Evolutionary conservation across 75 land plant species (phyloP), one percentile per base, ranked within the genome.

Genomic region (Sequoia sempervirens): DNA sequence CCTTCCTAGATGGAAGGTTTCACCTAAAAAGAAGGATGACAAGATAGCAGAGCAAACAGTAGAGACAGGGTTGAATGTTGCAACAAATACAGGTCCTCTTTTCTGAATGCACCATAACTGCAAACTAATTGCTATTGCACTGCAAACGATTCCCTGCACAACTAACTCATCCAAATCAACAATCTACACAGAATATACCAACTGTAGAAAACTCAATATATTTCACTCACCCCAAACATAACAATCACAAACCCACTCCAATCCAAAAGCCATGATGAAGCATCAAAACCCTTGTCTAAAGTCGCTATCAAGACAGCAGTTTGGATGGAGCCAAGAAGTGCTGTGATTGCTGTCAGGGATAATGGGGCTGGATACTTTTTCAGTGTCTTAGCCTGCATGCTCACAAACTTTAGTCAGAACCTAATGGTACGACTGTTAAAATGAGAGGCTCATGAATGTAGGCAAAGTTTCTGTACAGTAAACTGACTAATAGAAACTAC

Each of bases 381-480:
- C 79, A 75, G 23, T 75, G 47, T 75, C 26, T 75, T 46, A 38
- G 79, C 79, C 79, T 75, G 79, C 79, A 75, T 20, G 43, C 20
- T 18, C 23, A 75, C 23, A 38, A 38, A 20, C 18, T 38, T 37
- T 18, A 75, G 9, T 1, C 17, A 75, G 2, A 40, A 75, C 10
- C 40, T 37, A 15, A 38, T 38, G 18, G 23, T 15, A 38, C 18
- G 15, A 72, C 4, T 34, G 38, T 34, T 72, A 12, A 3, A 28
- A 32, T 4, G 17, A 34, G 6, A 32, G 74, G 32, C 11, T 14
- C 56, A 53, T 53, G 58, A 66, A 28, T 66, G 17, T 7, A 10
- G 2, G 20, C 15, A 15, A 56, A 56, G 61, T 56, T 56, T 11
- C 41, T 14, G 75, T 15, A 32, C 36, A 1, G 36, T 73, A 14